Conservation (phyloP, 108 stramenopile genomes). For the Schizochytrium sp. region DNA sequence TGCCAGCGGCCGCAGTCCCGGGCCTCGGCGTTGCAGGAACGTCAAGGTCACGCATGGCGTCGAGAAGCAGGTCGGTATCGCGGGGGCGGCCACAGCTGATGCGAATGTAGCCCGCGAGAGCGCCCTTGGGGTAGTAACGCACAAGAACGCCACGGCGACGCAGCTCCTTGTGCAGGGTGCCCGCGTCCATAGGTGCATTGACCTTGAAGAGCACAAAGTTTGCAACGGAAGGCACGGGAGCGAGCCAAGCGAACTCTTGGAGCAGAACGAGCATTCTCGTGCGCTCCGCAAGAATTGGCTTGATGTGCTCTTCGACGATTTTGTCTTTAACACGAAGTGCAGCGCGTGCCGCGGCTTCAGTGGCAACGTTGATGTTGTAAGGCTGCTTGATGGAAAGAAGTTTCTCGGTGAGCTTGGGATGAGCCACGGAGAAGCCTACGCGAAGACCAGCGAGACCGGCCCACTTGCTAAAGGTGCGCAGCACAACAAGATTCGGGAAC, state of each 20-base stretch:
- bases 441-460: conserved; percentile 1
- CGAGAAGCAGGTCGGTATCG: neutral
- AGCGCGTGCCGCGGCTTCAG: neutral
- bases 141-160: conserved; percentile 5
- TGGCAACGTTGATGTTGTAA: conserved; percentile 5
- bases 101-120: neutral
- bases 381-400: conserved; percentile 16
- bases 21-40: neutral
- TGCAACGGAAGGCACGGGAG: neutral
- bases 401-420: neutral
- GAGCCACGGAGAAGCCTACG: neutral
- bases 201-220: conserved; percentile 14
- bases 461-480: conserved; percentile 20
- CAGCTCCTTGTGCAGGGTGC: neutral
- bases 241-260: neutral
- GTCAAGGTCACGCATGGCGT: neutral
- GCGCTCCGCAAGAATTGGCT: neutral
- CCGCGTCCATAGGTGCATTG: neutral
- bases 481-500: conserved; percentile 9
- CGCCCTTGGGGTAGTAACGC: conserved; percentile 9
- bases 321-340: neutral
- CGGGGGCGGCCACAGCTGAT: neutral
- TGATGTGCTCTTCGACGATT: neutral
- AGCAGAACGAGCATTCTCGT: neutral
- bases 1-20: too few relatives aligned